A percentile compares a stretch with the other conserved stretches of the same genome.
Evolutionary conservation across 495 filamentous ascomycete species (phyloP).

Genomic region (Trichoderma parareesei): DNA sequence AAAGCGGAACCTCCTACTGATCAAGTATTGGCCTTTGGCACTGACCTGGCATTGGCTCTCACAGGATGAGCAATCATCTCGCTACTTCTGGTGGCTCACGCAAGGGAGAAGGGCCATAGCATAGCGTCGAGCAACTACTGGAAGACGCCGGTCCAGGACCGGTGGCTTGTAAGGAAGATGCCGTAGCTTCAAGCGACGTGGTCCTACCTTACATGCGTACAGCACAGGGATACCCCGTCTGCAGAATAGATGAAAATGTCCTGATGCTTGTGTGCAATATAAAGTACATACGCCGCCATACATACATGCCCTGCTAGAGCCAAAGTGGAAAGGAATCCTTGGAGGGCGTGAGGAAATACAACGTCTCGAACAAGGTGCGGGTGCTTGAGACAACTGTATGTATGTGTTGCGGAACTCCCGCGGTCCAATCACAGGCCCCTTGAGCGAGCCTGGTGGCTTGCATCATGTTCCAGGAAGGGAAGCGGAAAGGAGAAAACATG

Average conservation of each 20-base stretch:
- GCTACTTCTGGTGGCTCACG: not conserved
- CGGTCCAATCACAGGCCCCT: no score
- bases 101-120: not conserved
- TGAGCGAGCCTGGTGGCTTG: no score
- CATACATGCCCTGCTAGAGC: not conserved
- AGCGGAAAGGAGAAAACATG: no score
- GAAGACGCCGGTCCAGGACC: not conserved
- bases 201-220: not conserved
- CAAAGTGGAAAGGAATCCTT: not conserved
- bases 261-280: not conserved
- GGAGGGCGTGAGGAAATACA: not conserved
- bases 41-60: no score
- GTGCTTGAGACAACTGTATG: not conserved
- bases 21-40: not conserved
- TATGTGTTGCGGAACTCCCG: no score
- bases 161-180: not conserved
- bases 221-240: not conserved
- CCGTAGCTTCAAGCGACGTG: not conserved
- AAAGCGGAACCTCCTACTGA: not conserved
- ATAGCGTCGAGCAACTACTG: not conserved
- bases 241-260: not conserved
- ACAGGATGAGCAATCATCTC: not conserved
- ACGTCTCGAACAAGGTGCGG: not conserved
- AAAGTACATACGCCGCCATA: no score
- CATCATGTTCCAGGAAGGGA: no score